Evolutionary conservation across 768 basidiomycete species (phyloP), one percentile per base, ranked within the genome.

Genomic region (Rhodosporidiobolus sp.): DNA sequence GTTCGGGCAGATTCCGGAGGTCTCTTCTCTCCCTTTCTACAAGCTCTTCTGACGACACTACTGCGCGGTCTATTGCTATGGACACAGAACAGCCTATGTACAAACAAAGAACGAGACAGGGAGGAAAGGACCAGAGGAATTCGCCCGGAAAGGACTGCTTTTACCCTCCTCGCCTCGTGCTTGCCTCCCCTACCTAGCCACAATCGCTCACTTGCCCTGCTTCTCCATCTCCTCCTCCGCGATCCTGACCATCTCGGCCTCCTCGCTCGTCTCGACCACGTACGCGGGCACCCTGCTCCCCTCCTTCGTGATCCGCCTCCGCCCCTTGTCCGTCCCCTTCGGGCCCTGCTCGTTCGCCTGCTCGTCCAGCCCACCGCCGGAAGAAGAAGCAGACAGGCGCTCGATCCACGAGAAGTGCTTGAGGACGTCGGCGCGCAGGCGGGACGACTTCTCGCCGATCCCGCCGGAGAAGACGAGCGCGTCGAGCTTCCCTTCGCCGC

Each of bases 391-490:
- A 0, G 81, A 71, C 35, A 83, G 81, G 69, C 88, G 88, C 3
- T 91, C 91, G 55, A 94, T 79, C 81, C 87, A 89, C 26, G 63
- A 76, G 24, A 89, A 82, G 46, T 84, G 83, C 48, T 84, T 80
- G 7, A 84, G 84, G 26, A 94, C 83, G 28, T 86, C 86, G 52
- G 81, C 79, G 53, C 93, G 82, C 65, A 97, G 81, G 75, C 86
- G 84, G 26, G 81, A 82, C 70, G 88, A 86, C 74, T 84, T 85
- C 81, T 96, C 94, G 0, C 94, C 94, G 63, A 96, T 91, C 0
- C 92, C 92, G 6, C 93, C 92, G 0, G 90, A 85, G 79, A 94
- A 93, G 20, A 94, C 90, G 53, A 94, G 78, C 3, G 89, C 92
- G 79, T 93, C 89, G 19, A 93, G 77, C 28, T 71, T 38, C 49